These are phyloP conservation scores for Viridothelium virens DNA, from an alignment of 495 filamentous ascomycete species.

Conservation along the genomic window DNA sequence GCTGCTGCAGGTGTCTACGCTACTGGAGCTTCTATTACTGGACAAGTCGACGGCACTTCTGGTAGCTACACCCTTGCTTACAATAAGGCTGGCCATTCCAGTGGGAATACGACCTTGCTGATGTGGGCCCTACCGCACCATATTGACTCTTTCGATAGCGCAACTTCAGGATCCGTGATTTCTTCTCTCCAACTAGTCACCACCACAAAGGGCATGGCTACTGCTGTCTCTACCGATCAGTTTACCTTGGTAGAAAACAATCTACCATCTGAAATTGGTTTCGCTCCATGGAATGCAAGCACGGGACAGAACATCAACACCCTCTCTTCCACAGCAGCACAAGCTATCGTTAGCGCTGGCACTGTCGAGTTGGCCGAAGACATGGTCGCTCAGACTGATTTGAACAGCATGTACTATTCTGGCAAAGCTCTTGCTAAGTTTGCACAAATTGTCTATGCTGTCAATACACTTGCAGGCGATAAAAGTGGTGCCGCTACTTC, in stretches of 20 bases:
- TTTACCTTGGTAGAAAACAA: slow-evolving; percentile 72
- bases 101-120: slow-evolving; percentile 46
- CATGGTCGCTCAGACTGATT: slow-evolving; percentile 59
- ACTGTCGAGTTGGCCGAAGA: slow-evolving; percentile 63
- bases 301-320: slow-evolving; percentile 39
- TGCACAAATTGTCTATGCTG: slow-evolving; percentile 46
- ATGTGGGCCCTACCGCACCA: slow-evolving; percentile 95
- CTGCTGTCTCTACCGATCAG: slow-evolving; percentile 60
- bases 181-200: slow-evolving; percentile 61
- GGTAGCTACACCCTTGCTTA: slow-evolving; percentile 70
- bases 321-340: slow-evolving; percentile 47
- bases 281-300: slow-evolving; percentile 63
- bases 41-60: slow-evolving; percentile 46
- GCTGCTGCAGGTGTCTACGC: slow-evolving; percentile 68
- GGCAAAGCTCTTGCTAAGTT: slow-evolving; percentile 57
- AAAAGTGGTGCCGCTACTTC: slow-evolving; percentile 51
- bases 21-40: slow-evolving; percentile 52
- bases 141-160: slow-evolving; percentile 58
- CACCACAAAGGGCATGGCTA: slow-evolving; percentile 77
- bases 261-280: slow-evolving; percentile 66
- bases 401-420: slow-evolving; percentile 90
- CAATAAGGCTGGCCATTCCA: slow-evolving; percentile 54
- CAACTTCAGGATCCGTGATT: slow-evolving; percentile 44
- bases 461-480: slow-evolving; percentile 53
- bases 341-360: slow-evolving; percentile 51